Conservation (phyloP, 306 rosid species). For the Prunus armeniaca region DNA sequence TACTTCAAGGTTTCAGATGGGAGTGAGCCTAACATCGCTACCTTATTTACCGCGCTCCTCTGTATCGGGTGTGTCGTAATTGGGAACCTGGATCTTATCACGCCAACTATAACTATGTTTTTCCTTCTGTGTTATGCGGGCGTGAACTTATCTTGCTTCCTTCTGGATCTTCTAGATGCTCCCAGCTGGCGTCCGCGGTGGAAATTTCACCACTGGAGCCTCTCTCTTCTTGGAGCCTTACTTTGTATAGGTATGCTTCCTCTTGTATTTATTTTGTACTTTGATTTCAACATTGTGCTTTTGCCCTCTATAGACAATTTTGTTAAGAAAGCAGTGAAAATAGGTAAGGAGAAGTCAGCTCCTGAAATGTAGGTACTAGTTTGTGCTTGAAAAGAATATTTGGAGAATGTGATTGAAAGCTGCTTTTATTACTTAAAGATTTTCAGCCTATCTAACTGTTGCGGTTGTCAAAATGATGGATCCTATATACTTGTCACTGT, state of each 20-base stretch:
- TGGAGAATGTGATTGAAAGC: neutral
- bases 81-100: slow-evolving; percentile 99
- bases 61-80: slow-evolving; percentile 90
- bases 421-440: neutral
- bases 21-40: slow-evolving; percentile 83
- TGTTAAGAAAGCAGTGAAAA: neutral
- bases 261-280: slow-evolving; percentile 8
- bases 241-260: slow-evolving; percentile 77
- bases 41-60: slow-evolving; percentile 85
- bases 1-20: slow-evolving; percentile 88
- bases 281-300: slow-evolving; percentile 3
- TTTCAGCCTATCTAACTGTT: neutral
- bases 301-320: neutral
- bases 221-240: slow-evolving; percentile 90
- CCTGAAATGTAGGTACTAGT: neutral
- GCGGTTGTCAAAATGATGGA: neutral
- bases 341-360: neutral
- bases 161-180: slow-evolving; percentile 97
- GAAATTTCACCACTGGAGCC: slow-evolving; percentile 98
- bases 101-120: slow-evolving; percentile 98
- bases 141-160: slow-evolving; percentile 99
- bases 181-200: slow-evolving; percentile 99
- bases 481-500: neutral
- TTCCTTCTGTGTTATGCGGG: slow-evolving; percentile 94
- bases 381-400: neutral